Evolutionary conservation across 2,329 filamentous ascomycete species (phyloP), one percentile per base, ranked within the genome.

Genomic region (Diaporthe citriasiana): DNA sequence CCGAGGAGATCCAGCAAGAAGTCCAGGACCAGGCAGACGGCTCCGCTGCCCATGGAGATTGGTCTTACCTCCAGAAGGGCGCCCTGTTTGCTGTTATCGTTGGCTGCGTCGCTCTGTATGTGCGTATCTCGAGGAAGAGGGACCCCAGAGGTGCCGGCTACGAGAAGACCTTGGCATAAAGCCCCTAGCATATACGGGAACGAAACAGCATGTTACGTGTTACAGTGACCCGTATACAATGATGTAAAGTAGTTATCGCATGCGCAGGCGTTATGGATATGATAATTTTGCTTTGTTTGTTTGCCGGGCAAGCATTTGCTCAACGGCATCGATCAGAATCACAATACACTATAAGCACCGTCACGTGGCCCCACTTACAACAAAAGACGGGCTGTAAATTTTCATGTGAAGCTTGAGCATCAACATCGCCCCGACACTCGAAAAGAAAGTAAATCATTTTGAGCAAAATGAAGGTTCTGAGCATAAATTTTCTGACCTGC

Each of bases 401-500:
- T 71, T 71, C 70, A 71, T 63, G 70, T 71, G 70, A 71, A 63
- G 56, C 70, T 45, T 25, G 45, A 65, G 25, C 38, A 38, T 38
- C 50, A 33, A 13, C 45, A 60, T 50, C 30, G 47, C 51, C 45
- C 35, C 45, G 4, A 57, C 38, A 68, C 3, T 53, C 19, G n/a
- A 15, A 3, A 71, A 66, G n/a, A n/a, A 12, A 56, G 30, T 25
- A 51, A 71, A 15, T 42, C 35, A 35, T n/a, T 9, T 19, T 38
- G 17, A 25, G 35, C 69, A 83, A 78, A 75, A 99, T 99, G 97
- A 98, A 98, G 84, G 88, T 98, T 76, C 91, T 98, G 70, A 98
- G 95, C 75, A 92, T 97, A 80, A 98, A 98, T 85, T 99, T 99
- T 85, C 88, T 98, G 77, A 97, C 95, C 80, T 99, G 97, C 88